Evolutionary conservation across 176 grass and related monocot genomes (phyloP).

Genomic region (Saccharum spontaneum): DNA sequence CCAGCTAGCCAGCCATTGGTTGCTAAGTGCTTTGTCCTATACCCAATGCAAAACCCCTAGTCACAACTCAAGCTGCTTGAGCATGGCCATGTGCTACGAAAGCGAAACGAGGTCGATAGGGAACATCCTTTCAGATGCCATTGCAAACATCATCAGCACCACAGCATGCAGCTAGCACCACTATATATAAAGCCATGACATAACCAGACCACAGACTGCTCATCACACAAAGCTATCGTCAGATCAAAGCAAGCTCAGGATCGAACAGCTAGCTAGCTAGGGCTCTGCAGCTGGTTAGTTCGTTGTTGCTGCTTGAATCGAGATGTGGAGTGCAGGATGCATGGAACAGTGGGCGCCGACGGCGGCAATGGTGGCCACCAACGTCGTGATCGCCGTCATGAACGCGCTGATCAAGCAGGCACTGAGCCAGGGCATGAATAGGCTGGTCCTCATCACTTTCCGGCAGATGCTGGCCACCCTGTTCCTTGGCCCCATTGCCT

Average conservation of each 20-base stretch:
- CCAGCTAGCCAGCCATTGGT: background rate
- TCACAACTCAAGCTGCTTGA: background rate
- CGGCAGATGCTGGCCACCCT: slow-evolving; percentile 54
- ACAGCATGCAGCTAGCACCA: background rate
- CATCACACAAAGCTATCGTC: background rate
- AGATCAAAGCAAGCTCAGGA: background rate
- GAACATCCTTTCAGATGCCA: slow-evolving; percentile 34
- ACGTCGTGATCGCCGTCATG: slow-evolving; percentile 50
- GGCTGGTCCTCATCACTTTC: slow-evolving; percentile 63
- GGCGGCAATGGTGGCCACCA: slow-evolving; percentile 45
- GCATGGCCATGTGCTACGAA: slow-evolving; percentile 31
- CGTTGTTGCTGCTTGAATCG: background rate
- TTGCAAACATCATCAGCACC: background rate
- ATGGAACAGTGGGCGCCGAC: slow-evolving; percentile 50
- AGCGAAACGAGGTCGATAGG: slow-evolving; percentile 8
- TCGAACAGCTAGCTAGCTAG: too few species aligned
- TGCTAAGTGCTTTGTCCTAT: background rate
- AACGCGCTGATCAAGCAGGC: slow-evolving; percentile 61
- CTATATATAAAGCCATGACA: slow-evolving; percentile 63
- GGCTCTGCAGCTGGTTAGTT: too few species aligned
- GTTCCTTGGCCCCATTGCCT: slow-evolving; percentile 58
- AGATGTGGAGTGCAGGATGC: slow-evolving; percentile 46
- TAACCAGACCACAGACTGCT: slow-evolving; percentile 22
- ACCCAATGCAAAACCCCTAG: background rate
- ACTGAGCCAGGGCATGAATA: slow-evolving; percentile 53